A percentile compares a stretch with the other conserved stretches of the same genome.
phyloP scores from a whole-genome alignment of 345 rosid species.

The Salix viminalis region DNA sequence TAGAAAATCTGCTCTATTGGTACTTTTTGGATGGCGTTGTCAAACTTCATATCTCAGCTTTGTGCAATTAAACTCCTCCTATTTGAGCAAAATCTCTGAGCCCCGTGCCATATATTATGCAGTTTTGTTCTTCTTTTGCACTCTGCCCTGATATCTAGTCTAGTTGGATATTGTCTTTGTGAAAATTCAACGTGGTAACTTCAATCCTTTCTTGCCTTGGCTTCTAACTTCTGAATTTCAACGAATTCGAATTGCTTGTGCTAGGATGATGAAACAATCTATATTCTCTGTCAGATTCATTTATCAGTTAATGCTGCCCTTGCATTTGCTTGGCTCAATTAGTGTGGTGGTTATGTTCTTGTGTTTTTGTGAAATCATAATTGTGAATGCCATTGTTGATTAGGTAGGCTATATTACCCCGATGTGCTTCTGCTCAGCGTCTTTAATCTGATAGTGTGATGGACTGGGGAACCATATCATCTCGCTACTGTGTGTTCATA shows the following conservation, averaged over 20 bases:
- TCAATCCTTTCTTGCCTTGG: neutral
- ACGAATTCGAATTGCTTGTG: neutral
- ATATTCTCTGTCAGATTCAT: neutral
- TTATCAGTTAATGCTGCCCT: neutral
- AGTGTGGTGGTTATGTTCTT: neutral
- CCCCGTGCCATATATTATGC: constrained; percentile 40
- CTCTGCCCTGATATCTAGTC: constrained; percentile 20
- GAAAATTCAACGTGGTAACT: constrained; percentile 19
- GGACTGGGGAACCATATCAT: neutral
- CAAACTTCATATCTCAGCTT: constrained; percentile 20
- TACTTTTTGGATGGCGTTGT: constrained; percentile 20
- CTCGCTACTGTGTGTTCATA: neutral
- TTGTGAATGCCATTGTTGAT: neutral
- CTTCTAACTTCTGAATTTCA: constrained; percentile 2
- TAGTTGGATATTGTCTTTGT: constrained; percentile 33
- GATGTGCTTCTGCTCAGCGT: neutral
- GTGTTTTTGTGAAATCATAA: neutral
- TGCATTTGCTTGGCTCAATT: neutral
- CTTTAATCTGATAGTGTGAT: neutral
- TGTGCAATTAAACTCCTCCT: constrained; percentile 34
- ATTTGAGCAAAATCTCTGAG: constrained; percentile 23
- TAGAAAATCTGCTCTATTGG: constrained; percentile 1
- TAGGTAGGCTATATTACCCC: neutral
- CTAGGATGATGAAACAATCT: too few species aligned
- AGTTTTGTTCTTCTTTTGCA: constrained; percentile 32